Conservation (phyloP, 495 filamentous ascomycete species). For the Tuber microsphaerosporum region DNA sequence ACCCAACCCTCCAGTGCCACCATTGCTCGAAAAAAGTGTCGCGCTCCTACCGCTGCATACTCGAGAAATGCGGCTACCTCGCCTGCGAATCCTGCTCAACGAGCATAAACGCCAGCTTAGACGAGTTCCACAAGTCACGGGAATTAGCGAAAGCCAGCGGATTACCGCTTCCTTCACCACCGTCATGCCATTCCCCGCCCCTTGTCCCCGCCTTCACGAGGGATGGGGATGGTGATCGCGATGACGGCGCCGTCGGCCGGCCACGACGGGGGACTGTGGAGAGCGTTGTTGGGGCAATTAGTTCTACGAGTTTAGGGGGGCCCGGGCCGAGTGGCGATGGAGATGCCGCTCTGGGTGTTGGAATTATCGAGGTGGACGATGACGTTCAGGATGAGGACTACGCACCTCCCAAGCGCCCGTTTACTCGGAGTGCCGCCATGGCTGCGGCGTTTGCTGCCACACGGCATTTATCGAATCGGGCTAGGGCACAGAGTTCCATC, state of each 20-base stretch:
- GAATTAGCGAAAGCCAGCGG: neutral
- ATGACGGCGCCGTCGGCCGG: neutral
- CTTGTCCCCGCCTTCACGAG: neutral
- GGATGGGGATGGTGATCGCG: neutral
- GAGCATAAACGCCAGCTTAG: neutral
- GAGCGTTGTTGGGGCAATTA: neutral
- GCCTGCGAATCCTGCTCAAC: conserved; percentile 26
- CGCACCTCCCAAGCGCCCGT: neutral
- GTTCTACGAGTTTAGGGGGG: neutral
- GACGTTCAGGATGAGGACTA: conserved; percentile 1
- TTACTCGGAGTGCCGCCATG: neutral
- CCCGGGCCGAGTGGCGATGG: neutral
- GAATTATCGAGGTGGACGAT: neutral
- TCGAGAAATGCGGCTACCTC: conserved; percentile 33
- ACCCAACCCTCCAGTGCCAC: conserved; percentile 22
- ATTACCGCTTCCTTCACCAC: neutral
- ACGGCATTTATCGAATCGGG: neutral
- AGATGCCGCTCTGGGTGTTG: neutral
- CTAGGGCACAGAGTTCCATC: neutral
- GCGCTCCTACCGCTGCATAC: conserved; percentile 33
- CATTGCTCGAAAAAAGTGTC: conserved; percentile 20
- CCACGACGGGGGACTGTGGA: neutral
- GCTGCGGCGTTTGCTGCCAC: neutral
- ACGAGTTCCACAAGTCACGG: neutral
- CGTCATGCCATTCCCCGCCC: neutral